A percentile compares a stretch with the other conserved stretches of the same genome.
phyloP scores from a whole-genome alignment of 768 basidiomycete species.

The Russula dissimulans region DNA sequence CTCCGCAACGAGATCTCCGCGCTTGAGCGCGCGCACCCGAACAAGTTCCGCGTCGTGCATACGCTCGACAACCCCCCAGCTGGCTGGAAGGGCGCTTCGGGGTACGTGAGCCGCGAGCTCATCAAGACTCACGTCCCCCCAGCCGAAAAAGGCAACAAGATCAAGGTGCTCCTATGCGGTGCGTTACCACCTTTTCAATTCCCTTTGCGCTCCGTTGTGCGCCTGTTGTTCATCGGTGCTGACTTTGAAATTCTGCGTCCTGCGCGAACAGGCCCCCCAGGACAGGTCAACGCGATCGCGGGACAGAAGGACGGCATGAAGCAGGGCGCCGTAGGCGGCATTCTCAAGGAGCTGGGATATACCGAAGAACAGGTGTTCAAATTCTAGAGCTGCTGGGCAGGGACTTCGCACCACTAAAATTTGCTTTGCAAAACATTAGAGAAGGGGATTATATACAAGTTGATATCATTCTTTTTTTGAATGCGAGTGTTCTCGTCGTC shows the following conservation, averaged over 20 bases:
- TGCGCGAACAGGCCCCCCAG: conserved; percentile 57
- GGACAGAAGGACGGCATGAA: conserved; percentile 85
- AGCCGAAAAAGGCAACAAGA: conserved; percentile 57
- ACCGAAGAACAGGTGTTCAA: conserved; percentile 65
- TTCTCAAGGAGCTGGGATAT: conserved; percentile 85
- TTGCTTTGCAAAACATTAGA: background rate
- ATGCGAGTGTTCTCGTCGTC: too few species aligned
- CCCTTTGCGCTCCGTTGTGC: background rate
- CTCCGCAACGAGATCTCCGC: conserved; percentile 69
- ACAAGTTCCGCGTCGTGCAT: conserved; percentile 76
- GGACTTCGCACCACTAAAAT: background rate
- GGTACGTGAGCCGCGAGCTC: conserved; percentile 66
- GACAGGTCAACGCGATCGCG: conserved; percentile 78
- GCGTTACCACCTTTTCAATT: conserved; percentile 23
- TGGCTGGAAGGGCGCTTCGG: conserved; percentile 62
- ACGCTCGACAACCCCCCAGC: conserved; percentile 69
- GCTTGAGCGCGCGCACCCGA: conserved; percentile 57
- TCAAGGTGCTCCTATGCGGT: conserved; percentile 89
- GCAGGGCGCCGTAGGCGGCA: conserved; percentile 74
- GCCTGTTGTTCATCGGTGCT: background rate
- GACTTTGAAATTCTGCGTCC: background rate
- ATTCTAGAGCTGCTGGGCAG: conserved; percentile 2
- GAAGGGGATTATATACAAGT: too few species aligned
- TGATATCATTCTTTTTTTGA: too few species aligned
- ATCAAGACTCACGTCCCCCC: conserved; percentile 66